A percentile compares a stretch with the other conserved stretches of the same genome.
Evolutionary conservation across 1,139 yeast species (phyloP).

Genomic region (Fermentozyma sake): DNA sequence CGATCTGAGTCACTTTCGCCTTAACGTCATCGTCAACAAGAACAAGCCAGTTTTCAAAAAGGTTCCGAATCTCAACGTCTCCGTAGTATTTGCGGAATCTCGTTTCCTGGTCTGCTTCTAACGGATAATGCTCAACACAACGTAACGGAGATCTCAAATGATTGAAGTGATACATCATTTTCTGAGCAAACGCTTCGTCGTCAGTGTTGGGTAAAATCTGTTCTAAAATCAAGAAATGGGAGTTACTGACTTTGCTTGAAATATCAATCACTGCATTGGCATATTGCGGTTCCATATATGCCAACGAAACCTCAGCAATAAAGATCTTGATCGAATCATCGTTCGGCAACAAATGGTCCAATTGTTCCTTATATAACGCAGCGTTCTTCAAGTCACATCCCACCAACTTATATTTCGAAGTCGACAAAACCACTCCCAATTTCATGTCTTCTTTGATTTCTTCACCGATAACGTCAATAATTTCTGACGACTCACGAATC

Average conservation of each 20-base stretch:
- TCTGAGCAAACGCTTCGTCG: constrained; percentile 64
- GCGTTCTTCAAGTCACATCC: constrained; percentile 68
- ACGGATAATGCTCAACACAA: constrained; percentile 60
- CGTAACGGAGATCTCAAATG: constrained; percentile 67
- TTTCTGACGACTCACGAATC: constrained; percentile 46
- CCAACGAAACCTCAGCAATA: constrained; percentile 79
- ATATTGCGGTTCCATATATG: constrained; percentile 66
- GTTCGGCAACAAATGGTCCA: constrained; percentile 22
- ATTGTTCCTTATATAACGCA: constrained; percentile 32
- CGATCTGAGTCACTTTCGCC: constrained; percentile 44
- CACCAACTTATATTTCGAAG: constrained; percentile 52
- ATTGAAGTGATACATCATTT: constrained; percentile 70
- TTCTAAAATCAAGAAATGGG: constrained; percentile 67
- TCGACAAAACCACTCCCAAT: constrained; percentile 31
- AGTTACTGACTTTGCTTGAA: constrained; percentile 38
- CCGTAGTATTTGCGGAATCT: constrained; percentile 48
- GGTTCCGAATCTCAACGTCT: constrained; percentile 48
- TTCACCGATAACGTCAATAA: constrained; percentile 43
- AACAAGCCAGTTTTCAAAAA: constrained; percentile 55
- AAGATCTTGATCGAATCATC: constrained; percentile 42
- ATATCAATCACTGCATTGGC: constrained; percentile 63
- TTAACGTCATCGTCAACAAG: constrained; percentile 39
- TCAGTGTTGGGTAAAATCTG: constrained; percentile 66
- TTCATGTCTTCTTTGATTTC: constrained; percentile 3
- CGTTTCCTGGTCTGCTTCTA: constrained; percentile 40